Evolutionary conservation across 148 eudicot genomes (phyloP).

Genomic region (Polygonum aviculare): DNA sequence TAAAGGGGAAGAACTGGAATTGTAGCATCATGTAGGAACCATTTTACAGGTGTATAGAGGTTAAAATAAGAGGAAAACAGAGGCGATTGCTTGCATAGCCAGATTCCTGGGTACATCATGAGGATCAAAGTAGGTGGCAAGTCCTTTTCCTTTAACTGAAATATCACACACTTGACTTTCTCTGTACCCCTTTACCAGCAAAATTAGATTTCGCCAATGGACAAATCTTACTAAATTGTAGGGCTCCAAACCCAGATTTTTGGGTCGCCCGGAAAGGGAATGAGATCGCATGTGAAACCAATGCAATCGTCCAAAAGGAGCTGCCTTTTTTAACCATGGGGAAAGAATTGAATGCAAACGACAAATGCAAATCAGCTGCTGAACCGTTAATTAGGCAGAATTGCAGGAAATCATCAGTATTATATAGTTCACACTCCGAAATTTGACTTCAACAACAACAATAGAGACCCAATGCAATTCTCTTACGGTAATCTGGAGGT

Average conservation of each 20-base stretch:
- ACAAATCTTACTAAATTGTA: background rate
- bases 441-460: too few species aligned
- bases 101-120: constrained; percentile 22
- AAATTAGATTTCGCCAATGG: constrained; percentile 1
- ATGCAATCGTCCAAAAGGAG: too few species aligned
- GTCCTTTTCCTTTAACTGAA: constrained; percentile 32
- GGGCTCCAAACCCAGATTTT: background rate
- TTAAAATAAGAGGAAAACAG: constrained; percentile 11
- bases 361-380: too few species aligned
- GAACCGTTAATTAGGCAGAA: too few species aligned
- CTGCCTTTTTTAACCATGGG: too few species aligned
- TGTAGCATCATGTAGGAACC: background rate
- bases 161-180: constrained; percentile 6
- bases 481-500: too few species aligned
- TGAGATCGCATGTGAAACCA: background rate
- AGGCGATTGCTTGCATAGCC: constrained; percentile 21
- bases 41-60: constrained; percentile 10
- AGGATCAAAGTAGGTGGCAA: constrained; percentile 24
- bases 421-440: too few species aligned
- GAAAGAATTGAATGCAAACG: too few species aligned
- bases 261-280: background rate
- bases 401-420: too few species aligned
- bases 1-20: constrained; percentile 1
- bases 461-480: too few species aligned
- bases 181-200: constrained; percentile 6